Evolutionary conservation across 306 rosid species (phyloP).

Genomic region (Prunus armeniaca): DNA sequence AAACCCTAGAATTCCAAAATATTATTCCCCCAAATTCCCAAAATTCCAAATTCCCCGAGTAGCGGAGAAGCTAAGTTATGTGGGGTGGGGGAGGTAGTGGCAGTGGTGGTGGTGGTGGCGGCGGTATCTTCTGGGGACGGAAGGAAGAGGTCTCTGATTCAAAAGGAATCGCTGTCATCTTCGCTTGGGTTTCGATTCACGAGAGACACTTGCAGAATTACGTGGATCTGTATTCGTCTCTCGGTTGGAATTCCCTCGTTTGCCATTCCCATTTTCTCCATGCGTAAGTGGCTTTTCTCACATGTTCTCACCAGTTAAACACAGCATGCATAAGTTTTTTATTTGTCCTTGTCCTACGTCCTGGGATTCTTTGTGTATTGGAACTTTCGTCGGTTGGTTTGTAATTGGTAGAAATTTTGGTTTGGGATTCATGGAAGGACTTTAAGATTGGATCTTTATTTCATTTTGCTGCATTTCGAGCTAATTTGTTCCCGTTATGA

Average conservation of each 20-base stretch:
- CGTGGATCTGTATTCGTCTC: conserved; percentile 68
- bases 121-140: conserved; percentile 70
- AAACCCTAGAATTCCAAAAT: not conserved
- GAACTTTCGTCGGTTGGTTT: not conserved
- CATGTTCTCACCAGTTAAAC: not conserved
- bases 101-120: conserved; percentile 35
- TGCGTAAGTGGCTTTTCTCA: conserved; percentile 43
- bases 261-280: conserved; percentile 77
- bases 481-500: not conserved
- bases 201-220: conserved; percentile 44
- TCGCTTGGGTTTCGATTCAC: conserved; percentile 85
- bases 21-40: not conserved
- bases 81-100: conserved; percentile 6
- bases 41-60: not conserved
- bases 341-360: not conserved
- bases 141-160: conserved; percentile 51
- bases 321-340: not conserved
- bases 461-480: not conserved
- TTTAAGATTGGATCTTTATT: not conserved
- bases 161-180: conserved; percentile 76
- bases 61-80: conserved; percentile 42
- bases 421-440: not conserved
- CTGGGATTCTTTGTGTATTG: not conserved
- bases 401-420: not conserved
- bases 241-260: conserved; percentile 85